Percentiles rank a stretch among this genome's conserved stretches.
Evolutionary conservation across 805 yeast genomes (phyloP).

Genomic region (Tetrapisispora iriomotensis): DNA sequence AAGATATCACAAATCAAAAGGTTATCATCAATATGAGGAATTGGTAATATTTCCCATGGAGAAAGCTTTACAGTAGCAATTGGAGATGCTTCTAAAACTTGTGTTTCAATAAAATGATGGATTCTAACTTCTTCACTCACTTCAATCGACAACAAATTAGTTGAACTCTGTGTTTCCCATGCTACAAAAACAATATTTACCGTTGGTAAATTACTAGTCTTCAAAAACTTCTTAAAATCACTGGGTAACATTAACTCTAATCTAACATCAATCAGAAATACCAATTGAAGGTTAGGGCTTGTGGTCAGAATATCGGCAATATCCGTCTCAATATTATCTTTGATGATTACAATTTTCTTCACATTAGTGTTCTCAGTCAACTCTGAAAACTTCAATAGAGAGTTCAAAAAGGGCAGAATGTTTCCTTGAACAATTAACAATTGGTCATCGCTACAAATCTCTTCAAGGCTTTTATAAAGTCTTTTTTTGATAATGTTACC

Average conservation of each 20-base stretch:
- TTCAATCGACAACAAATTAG: slow-evolving; percentile 4
- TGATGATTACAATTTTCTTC: slow-evolving; percentile 17
- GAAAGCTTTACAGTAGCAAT: slow-evolving; percentile 5
- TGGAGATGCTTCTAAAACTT: slow-evolving; percentile 5
- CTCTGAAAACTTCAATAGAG: slow-evolving; percentile 20
- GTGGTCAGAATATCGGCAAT: slow-evolving; percentile 8
- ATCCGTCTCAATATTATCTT: slow-evolving; percentile 13
- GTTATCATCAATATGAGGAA: slow-evolving; percentile 22
- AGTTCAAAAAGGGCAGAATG: slow-evolving; percentile 15
- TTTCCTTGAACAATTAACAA: slow-evolving; percentile 19
- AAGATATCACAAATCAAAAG: slow-evolving; percentile 16
- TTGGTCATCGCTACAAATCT: slow-evolving; percentile 10
- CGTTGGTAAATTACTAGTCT: not conserved
- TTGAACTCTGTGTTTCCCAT: slow-evolving; percentile 13
- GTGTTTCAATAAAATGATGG: slow-evolving; percentile 19
- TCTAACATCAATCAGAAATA: slow-evolving; percentile 23
- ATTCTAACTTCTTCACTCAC: not conserved
- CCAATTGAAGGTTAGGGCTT: slow-evolving; percentile 9
- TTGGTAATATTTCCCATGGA: slow-evolving; percentile 20
- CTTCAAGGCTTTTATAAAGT: slow-evolving; percentile 11
- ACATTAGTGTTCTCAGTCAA: slow-evolving; percentile 21
- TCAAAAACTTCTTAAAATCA: slow-evolving; percentile 4
- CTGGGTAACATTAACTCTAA: slow-evolving; percentile 15
- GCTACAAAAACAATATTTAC: slow-evolving; percentile 10
- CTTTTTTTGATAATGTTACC: slow-evolving; percentile 8